A percentile compares a stretch with the other conserved stretches of the same genome.
These are phyloP conservation scores for Monosporascus sp. DNA, from an alignment of 2,329 filamentous ascomycete species.

Conservation along the genomic window DNA sequence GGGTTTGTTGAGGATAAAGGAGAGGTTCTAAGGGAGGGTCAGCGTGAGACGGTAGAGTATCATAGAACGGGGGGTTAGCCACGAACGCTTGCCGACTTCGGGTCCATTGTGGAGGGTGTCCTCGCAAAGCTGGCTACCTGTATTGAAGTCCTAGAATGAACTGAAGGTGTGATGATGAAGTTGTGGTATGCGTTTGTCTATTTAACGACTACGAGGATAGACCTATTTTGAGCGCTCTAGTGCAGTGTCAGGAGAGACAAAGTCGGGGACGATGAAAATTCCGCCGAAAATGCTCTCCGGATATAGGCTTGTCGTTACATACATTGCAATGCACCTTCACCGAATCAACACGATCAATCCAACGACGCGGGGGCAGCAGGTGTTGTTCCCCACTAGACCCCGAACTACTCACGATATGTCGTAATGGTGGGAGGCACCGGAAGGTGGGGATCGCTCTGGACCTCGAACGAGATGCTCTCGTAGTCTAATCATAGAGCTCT, in stretches of 20 bases:
- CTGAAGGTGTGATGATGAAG: no score
- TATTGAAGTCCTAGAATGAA: no score
- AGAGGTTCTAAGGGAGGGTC: constrained; percentile 61
- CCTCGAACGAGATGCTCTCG: no score
- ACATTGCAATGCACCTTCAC: neutral
- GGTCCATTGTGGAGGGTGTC: constrained; percentile 14
- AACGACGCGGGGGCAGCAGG: neutral
- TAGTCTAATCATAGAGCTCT: no score
- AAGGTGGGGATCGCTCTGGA: neutral
- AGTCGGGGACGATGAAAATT: neutral
- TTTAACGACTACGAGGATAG: no score
- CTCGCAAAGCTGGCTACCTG: neutral
- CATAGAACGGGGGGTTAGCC: neutral
- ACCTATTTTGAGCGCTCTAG: no score
- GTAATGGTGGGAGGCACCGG: neutral
- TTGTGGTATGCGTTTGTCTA: no score
- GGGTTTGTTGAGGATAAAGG: constrained; percentile 76
- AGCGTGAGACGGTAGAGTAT: constrained; percentile 1
- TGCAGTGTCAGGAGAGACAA: no score
- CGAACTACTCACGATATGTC: neutral
- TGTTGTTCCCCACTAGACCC: neutral
- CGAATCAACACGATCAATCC: neutral
- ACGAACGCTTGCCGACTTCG: constrained; percentile 21
- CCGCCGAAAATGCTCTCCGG: neutral
- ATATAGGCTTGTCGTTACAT: no score